phyloP scores from a whole-genome alignment of 2,329 filamentous ascomycete species.

The Beauveria caledonica region DNA sequence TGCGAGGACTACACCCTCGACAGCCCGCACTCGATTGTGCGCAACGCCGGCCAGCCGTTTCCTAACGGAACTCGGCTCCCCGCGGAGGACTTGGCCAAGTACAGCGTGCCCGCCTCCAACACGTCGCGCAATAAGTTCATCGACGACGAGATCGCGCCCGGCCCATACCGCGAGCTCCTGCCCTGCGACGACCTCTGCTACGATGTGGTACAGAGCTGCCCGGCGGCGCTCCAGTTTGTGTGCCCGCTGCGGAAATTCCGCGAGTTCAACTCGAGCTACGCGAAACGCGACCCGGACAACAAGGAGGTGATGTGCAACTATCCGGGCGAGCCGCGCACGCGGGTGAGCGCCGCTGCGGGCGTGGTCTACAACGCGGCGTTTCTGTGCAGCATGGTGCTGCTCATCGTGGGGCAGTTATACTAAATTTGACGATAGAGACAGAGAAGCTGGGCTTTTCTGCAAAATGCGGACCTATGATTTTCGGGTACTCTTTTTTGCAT shows the following conservation, averaged over 20 bases:
- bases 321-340: slow-evolving; percentile 28
- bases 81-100: slow-evolving; percentile 17
- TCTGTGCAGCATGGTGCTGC: neutral
- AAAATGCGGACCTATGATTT: neutral
- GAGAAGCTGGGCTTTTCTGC: neutral
- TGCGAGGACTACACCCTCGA: slow-evolving; percentile 71
- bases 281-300: slow-evolving; percentile 17
- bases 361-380: neutral
- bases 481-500: neutral
- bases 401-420: neutral
- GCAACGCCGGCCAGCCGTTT: slow-evolving; percentile 65
- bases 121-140: slow-evolving; percentile 64
- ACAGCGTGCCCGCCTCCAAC: slow-evolving; percentile 20
- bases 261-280: slow-evolving; percentile 30
- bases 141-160: slow-evolving; percentile 63
- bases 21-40: slow-evolving; percentile 37
- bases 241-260: slow-evolving; percentile 51
- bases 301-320: slow-evolving; percentile 29
- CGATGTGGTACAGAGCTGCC: slow-evolving; percentile 76
- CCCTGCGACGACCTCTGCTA: slow-evolving; percentile 87
- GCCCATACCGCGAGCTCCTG: slow-evolving; percentile 88
- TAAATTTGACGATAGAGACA: neutral
- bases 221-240: slow-evolving; percentile 62
- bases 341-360: slow-evolving; percentile 1
- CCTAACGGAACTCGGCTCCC: slow-evolving; percentile 56